A percentile compares a stretch with the other conserved stretches of the same genome.
These are phyloP conservation scores for Botryotinia globosa DNA, from an alignment of 2,329 filamentous ascomycete genomes.

Conservation along the genomic window DNA sequence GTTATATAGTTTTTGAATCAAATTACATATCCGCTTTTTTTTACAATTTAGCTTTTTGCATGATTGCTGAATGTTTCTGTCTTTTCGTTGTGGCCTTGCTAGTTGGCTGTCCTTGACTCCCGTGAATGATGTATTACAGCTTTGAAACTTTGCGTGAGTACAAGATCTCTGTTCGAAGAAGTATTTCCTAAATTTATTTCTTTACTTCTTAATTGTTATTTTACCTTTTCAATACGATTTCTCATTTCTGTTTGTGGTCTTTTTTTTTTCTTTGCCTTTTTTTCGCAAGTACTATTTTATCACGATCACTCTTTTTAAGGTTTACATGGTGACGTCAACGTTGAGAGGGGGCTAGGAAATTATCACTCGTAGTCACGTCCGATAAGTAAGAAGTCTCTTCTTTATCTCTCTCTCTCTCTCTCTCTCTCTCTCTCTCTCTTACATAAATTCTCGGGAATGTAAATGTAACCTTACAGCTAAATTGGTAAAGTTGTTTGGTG, in stretches of 20 bases:
- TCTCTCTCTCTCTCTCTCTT: too few relatives aligned
- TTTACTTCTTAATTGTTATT: background rate
- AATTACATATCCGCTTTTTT: conserved; percentile 11
- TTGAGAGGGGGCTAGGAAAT: background rate
- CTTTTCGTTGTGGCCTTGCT: background rate
- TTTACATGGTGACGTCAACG: background rate
- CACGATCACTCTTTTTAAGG: background rate
- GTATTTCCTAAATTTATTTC: background rate
- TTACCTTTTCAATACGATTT: too few relatives aligned
- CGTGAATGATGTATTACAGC: background rate
- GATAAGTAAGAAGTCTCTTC: background rate
- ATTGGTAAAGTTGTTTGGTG: rapidly evolving
- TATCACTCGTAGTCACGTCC: background rate
- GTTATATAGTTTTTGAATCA: background rate
- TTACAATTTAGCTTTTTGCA: background rate
- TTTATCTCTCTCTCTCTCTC: too few relatives aligned
- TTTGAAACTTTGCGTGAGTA: background rate
- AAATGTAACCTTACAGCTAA: background rate
- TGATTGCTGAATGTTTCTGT: background rate
- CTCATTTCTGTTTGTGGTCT: background rate
- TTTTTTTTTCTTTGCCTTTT: background rate
- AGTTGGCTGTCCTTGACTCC: too few relatives aligned
- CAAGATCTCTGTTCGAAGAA: background rate
- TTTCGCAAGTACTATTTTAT: background rate
- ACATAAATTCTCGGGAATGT: background rate